Base-by-base conservation (phyloP, 306 rosid genomes). In the Trifolium pratense region DNA sequence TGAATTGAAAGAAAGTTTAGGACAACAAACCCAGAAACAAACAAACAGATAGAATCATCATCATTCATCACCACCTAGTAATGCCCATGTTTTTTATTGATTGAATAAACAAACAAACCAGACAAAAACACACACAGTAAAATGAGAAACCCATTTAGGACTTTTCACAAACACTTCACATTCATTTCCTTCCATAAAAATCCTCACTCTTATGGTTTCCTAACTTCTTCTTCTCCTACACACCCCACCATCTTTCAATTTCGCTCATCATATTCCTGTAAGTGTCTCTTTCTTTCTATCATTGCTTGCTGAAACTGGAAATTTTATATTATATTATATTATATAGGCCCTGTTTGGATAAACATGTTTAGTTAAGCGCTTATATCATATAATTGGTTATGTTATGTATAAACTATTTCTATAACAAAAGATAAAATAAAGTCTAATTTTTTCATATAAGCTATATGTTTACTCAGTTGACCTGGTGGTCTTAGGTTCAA, bases 261-360 rank as follows among this genome's bases (percentile, higher is more conserved):
- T 75, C 86, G 76, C 0, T 46, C 66, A 11, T 42, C 66, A 14
- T 70, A 80, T 42, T 86, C 88, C 0, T 53, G 97, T 89, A 79
- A 86, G 89, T 82, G 52, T 18, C 61, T 31, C 66, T 9, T 53
- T 21, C 25, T 21, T 21, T 21, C 25, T 21, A 21, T 21, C 25
- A 21, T 21, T 21, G 25, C 1, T 21, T 21, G 25, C 25, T 21
- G 25, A 21, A 1, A 21, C 25, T 21, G 25, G 25, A 21, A 21
- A 39, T 39, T 39, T 39, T 9, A 39, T n/a, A n/a, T n/a, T n/a
- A n/a, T n/a, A n/a, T n/a, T n/a, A n/a, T n/a, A n/a, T n/a, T n/a
- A n/a, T 39, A 8, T 42, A 42, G 4, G 48, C 5, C 48, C 4
- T 9, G 46, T 40, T 40, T 40, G 46, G 46, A 40, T 10, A 40